These are phyloP conservation scores for Cenchrus fungigraminus DNA, from an alignment of 176 grass and related monocot species.

Conservation along the genomic window DNA sequence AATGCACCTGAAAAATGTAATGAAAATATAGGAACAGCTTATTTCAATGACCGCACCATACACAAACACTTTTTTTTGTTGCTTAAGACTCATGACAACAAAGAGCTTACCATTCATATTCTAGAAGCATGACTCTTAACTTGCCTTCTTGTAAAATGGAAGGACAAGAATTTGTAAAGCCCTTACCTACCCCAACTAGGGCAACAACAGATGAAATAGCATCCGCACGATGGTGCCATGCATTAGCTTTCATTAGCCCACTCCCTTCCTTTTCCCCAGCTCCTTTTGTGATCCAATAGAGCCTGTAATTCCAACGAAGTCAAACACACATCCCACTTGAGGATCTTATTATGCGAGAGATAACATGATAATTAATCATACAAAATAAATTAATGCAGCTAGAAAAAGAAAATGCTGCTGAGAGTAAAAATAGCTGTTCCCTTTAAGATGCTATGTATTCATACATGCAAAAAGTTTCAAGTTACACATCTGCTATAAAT, in stretches of 20 bases:
- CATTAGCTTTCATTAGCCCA: conserved; percentile 94
- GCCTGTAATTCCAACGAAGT: conserved; percentile 47
- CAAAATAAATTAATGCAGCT: conserved; percentile 30
- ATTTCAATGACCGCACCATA: not conserved
- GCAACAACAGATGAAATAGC: conserved; percentile 93
- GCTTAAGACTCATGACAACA: conserved; percentile 23
- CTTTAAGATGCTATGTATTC: conserved; percentile 6
- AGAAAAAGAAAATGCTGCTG: conserved; percentile 26
- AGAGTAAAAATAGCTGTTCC: not conserved
- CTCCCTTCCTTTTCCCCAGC: conserved; percentile 94
- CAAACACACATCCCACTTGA: conserved; percentile 14
- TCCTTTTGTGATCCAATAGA: conserved; percentile 92
- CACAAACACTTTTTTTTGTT: conserved; percentile 1
- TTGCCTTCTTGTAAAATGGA: conserved; percentile 33
- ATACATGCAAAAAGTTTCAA: conserved; percentile 26
- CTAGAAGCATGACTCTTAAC: conserved; percentile 3
- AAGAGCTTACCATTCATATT: conserved; percentile 7
- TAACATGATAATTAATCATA: conserved; percentile 9
- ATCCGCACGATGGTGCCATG: conserved; percentile 94
- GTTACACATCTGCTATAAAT: conserved; percentile 1
- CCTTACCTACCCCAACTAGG: conserved; percentile 94
- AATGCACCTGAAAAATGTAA: conserved; percentile 22
- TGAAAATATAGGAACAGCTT: conserved; percentile 29
- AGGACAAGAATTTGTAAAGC: conserved; percentile 19
- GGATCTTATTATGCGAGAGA: conserved; percentile 22